Percentiles rank a stretch among this genome's conserved stretches.
phyloP scores from a whole-genome alignment of 352 stramenopile species.

The Pythium periplocum region DNA sequence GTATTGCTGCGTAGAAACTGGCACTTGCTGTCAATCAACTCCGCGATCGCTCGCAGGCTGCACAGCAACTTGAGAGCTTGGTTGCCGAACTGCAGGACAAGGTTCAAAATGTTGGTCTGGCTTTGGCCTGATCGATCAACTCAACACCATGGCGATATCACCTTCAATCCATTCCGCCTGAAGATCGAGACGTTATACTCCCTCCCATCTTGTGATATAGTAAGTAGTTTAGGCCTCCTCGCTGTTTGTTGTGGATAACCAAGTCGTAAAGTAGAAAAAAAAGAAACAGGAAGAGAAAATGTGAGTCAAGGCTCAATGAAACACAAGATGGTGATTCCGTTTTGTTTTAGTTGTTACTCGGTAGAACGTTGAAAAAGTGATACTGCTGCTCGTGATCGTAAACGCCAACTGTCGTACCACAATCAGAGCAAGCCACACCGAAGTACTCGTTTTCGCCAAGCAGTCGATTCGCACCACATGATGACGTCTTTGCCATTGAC shows the following conservation, averaged over 20 bases:
- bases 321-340: not conserved
- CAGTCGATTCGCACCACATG: slow-evolving; percentile 14
- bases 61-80: slow-evolving; percentile 51
- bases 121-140: slow-evolving; percentile 25
- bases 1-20: slow-evolving; percentile 21
- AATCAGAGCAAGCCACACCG: slow-evolving; percentile 66
- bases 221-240: too few species aligned
- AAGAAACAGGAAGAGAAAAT: too few species aligned
- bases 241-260: too few species aligned
- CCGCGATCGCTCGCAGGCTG: slow-evolving; percentile 53
- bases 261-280: too few species aligned
- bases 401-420: slow-evolving; percentile 63
- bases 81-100: slow-evolving; percentile 70
- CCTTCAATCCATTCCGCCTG: too few species aligned
- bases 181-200: too few species aligned
- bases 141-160: too few species aligned
- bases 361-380: slow-evolving; percentile 78
- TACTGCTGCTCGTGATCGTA: slow-evolving; percentile 55
- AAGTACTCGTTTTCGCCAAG: slow-evolving; percentile 60
- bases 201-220: too few species aligned
- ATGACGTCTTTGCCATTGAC: slow-evolving; percentile 4
- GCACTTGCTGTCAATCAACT: slow-evolving; percentile 47
- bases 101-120: slow-evolving; percentile 53
- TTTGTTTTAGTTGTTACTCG: slow-evolving; percentile 34
- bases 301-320: too few species aligned